These are phyloP conservation scores for Cerrena zonata DNA, from an alignment of 1,284 basidiomycete genomes.

Conservation along the genomic window DNA sequence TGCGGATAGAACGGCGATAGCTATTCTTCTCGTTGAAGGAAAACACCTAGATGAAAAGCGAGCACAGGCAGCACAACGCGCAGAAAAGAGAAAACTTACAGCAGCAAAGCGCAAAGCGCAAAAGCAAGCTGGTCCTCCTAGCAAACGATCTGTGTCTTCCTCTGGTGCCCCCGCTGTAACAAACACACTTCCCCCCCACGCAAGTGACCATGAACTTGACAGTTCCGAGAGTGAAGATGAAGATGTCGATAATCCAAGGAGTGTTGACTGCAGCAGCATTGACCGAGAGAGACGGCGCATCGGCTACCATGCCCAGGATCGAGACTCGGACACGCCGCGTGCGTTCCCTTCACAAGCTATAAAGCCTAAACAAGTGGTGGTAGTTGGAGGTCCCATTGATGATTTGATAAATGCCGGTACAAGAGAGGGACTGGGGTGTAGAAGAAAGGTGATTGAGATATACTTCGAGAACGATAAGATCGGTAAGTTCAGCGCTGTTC, in stretches of 20 bases:
- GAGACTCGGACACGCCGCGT: too few species aligned
- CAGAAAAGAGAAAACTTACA: not conserved
- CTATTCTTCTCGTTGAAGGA: not conserved
- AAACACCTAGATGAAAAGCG: not conserved
- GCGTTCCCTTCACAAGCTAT: not conserved
- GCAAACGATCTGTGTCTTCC: not conserved
- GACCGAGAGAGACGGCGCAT: not conserved
- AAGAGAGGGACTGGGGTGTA: not conserved
- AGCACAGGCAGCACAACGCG: not conserved
- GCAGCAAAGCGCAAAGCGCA: not conserved
- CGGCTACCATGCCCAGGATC: not conserved
- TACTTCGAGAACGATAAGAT: conserved; percentile 1
- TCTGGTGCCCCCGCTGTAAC: not conserved
- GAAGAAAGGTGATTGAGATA: not conserved
- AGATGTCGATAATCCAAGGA: too few species aligned
- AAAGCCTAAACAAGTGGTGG: not conserved
- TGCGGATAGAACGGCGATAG: not conserved
- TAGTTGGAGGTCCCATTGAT: not conserved
- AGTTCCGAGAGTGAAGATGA: too few species aligned
- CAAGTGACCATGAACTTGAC: too few species aligned
- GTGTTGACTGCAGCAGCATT: too few species aligned
- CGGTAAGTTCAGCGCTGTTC: not conserved
- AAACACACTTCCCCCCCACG: not conserved
- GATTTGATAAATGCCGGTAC: not conserved
- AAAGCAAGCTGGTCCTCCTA: not conserved